Evolutionary conservation across 176 grass and related monocot species (phyloP).

Genomic region (maize (Zea mays)): Zm-B73-REFERENCE-NAM-5.0 NC_050098.1:209987501-209988000

Average conservation of each 20-base stretch:
- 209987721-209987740: not conserved
- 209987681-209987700: not conserved
- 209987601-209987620: no score
- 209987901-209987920: constrained; percentile 58
- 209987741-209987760: not conserved
- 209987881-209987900: constrained; percentile 37
- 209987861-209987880: constrained; percentile 46
- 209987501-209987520: not conserved
- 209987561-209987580: not conserved
- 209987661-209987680: not conserved
- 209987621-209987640: not conserved
- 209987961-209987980: constrained; percentile 69
- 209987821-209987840: not conserved
- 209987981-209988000: constrained; percentile 47
- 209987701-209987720: not conserved
- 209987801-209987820: constrained; percentile 1
- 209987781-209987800: not conserved
- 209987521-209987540: not conserved
- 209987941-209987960: constrained; percentile 55
- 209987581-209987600: not conserved
- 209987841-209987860: not conserved
- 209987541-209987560: not conserved
- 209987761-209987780: not conserved
- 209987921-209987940: constrained; percentile 53
- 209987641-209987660: not conserved